Conservation (phyloP, 108 stramenopile genomes). For the Nitzschia sp. region DNA sequence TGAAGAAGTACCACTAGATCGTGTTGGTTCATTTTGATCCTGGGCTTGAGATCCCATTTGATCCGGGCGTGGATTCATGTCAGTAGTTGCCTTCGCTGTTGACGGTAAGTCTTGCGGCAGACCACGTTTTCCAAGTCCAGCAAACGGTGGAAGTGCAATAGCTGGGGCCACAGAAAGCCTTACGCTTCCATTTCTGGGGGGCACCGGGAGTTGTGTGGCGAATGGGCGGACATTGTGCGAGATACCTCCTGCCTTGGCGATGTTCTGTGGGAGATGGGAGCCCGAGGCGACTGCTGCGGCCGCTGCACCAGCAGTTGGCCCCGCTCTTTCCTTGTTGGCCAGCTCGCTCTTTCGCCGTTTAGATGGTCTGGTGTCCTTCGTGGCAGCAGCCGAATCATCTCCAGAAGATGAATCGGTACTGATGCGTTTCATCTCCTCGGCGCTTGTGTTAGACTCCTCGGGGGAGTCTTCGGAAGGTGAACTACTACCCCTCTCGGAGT, state of each 20-base stretch:
- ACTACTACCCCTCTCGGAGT: conserved; percentile 46
- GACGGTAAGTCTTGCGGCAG: neutral
- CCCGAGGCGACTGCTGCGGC: conserved; percentile 12
- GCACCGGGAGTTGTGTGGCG: neutral
- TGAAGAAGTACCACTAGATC: neutral
- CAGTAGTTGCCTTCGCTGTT: neutral
- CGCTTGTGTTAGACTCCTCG: conserved; percentile 37
- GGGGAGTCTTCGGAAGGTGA: conserved; percentile 48
- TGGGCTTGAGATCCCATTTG: conserved; percentile 4
- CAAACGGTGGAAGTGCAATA: conserved; percentile 75
- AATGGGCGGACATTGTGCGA: conserved; percentile 60
- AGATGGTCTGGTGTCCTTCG: conserved; percentile 18
- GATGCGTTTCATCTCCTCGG: conserved; percentile 55
- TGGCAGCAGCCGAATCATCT: conserved; percentile 50
- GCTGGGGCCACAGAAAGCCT: conserved; percentile 65
- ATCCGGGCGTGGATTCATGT: neutral
- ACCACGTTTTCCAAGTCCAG: conserved; percentile 66
- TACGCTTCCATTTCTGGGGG: conserved; percentile 34
- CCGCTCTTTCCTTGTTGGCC: conserved; percentile 6
- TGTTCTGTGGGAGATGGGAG: conserved; percentile 55
- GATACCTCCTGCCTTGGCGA: conserved; percentile 79
- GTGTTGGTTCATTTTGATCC: neutral
- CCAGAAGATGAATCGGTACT: conserved; percentile 71
- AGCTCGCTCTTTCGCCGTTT: conserved; percentile 41
- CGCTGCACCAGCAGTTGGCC: conserved; percentile 9